Percentiles rank a stretch among this genome's conserved stretches.
These are phyloP conservation scores for Stromatinia cepivora DNA, from an alignment of 2,329 filamentous ascomycete species.

Conservation along the genomic window DNA sequence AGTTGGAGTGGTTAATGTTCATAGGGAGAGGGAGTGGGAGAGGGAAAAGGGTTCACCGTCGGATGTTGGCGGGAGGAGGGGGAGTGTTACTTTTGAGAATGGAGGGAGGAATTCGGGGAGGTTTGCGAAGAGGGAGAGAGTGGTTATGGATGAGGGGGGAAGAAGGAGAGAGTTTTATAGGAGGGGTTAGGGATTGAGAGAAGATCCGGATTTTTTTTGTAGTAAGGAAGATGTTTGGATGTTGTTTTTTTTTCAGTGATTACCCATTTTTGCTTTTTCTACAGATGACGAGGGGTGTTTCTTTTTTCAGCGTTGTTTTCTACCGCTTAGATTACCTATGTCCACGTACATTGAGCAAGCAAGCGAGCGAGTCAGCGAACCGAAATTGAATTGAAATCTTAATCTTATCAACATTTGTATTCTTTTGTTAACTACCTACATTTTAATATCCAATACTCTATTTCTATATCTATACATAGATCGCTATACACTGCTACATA, in stretches of 20 bases:
- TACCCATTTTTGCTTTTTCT: not conserved
- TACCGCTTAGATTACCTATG: not conserved
- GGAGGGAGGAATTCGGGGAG: conserved; percentile 2
- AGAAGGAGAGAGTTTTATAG: conserved; percentile 13
- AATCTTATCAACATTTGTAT: too few relatives aligned
- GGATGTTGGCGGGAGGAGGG: not conserved
- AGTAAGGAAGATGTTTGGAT: not conserved
- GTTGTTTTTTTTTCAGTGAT: not conserved
- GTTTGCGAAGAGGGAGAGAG: conserved; percentile 10
- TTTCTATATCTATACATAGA: too few relatives aligned
- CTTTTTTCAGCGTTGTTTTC: not conserved
- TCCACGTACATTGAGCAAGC: not conserved
- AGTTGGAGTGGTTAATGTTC: not conserved
- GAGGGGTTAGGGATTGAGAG: not conserved
- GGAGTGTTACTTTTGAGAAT: conserved; percentile 1
- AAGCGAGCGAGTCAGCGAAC: not conserved
- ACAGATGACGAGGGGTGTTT: too few relatives aligned
- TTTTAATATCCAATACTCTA: too few relatives aligned
- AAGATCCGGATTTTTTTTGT: not conserved
- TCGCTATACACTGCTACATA: too few relatives aligned
- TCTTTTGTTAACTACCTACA: too few relatives aligned
- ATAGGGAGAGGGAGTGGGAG: conserved; percentile 6
- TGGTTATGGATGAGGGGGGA: conserved; percentile 13
- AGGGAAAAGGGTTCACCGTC: not conserved
- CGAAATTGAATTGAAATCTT: too few relatives aligned